Evolutionary conservation across 768 basidiomycete species (phyloP).

Genomic region (Mycena floridula): DNA sequence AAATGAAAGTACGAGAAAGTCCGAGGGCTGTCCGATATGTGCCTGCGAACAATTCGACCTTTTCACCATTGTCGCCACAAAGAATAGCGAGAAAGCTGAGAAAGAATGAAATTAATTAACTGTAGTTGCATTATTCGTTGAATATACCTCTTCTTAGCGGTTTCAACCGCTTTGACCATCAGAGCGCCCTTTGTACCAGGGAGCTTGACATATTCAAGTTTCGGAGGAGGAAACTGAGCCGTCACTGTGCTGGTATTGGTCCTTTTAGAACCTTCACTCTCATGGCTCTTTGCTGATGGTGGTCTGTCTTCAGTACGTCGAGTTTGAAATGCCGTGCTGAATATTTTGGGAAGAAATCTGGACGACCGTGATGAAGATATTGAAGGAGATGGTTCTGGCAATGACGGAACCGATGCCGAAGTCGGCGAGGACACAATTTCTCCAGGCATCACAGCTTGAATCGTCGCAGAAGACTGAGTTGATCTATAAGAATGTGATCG

Average conservation of each 20-base stretch:
- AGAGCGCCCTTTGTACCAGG: conserved; percentile 86
- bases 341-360: conserved; percentile 66
- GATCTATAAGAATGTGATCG: conserved; percentile 39
- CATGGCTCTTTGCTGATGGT: conserved; percentile 28
- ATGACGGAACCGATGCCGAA: conserved; percentile 13
- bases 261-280: conserved; percentile 33
- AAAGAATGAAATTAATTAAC: conserved; percentile 3
- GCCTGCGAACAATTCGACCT: conserved; percentile 90
- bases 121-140: conserved; percentile 1
- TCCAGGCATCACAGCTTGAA: conserved; percentile 18
- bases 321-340: conserved; percentile 55
- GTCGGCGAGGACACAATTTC: conserved; percentile 15
- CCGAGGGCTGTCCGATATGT: conserved; percentile 86
- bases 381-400: conserved; percentile 7
- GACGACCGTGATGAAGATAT: conserved; percentile 22
- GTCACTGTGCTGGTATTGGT: conserved; percentile 24
- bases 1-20: conserved; percentile 87
- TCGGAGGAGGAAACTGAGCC: conserved; percentile 64
- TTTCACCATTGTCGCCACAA: conserved; percentile 88
- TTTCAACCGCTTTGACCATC: conserved; percentile 84
- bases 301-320: conserved; percentile 56
- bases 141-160: conserved; percentile 77
- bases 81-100: conserved; percentile 85
- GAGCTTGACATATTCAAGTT: conserved; percentile 87
- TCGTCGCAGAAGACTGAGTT: conserved; percentile 22